Conservation (phyloP, 495 filamentous ascomycete species). For the Talaromyces stipitatus region DNA sequence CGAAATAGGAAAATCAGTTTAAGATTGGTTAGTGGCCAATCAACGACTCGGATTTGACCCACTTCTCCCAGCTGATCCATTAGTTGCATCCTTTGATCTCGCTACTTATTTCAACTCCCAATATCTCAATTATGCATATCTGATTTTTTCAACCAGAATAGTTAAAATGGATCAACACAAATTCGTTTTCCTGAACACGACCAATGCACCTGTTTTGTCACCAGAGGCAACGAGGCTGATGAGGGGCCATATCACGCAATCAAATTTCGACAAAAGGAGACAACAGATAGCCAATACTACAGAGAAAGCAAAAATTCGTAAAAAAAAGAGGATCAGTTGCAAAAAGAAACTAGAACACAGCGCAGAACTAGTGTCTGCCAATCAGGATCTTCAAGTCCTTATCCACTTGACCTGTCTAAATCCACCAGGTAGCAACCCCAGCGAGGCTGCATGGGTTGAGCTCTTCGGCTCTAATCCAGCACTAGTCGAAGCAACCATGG, state of each 20-base stretch:
- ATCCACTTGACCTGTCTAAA: conserved; percentile 5
- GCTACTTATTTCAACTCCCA: not conserved
- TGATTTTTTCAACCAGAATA: not conserved
- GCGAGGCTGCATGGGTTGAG: conserved; percentile 13
- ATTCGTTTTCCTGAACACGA: not conserved
- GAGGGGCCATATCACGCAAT: conserved; percentile 16
- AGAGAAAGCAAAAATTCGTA: not conserved
- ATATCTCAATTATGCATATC: not conserved
- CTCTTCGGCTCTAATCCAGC: conserved; percentile 18
- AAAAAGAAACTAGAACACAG: not conserved
- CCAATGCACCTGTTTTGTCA: conserved; percentile 11
- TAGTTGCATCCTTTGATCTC: not conserved
- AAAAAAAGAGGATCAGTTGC: not conserved
- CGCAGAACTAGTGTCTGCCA: not conserved
- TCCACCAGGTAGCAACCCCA: conserved; percentile 3
- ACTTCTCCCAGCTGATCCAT: not conserved
- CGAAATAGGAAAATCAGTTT: conserved; percentile 4
- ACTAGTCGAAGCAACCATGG: conserved; percentile 17
- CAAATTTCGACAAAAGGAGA: conserved; percentile 19
- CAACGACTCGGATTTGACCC: not conserved
- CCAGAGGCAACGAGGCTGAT: conserved; percentile 10
- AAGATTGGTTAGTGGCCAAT: not conserved
- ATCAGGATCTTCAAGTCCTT: conserved; percentile 7
- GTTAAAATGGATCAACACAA: not conserved
- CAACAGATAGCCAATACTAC: conserved; percentile 9